phyloP scores from a whole-genome alignment of 2,329 filamentous ascomycete genomes.

The Ambrosiella xylebori region DNA sequence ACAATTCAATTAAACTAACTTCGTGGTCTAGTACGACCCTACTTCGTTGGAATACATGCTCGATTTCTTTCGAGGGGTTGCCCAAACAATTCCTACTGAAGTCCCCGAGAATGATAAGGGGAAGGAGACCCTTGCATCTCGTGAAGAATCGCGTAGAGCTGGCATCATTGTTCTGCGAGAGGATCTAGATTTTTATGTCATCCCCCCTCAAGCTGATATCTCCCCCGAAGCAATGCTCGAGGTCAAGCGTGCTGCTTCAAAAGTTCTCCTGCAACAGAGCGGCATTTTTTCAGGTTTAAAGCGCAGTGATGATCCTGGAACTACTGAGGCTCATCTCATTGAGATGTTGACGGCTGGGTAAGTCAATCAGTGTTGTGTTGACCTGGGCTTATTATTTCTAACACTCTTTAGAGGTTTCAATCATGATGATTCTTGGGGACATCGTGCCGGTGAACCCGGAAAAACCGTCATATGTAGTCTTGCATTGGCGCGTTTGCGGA shows the following conservation, averaged over 20 bases:
- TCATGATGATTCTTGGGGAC: constrained; percentile 87
- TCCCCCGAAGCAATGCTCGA: constrained; percentile 82
- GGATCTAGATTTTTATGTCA: constrained; percentile 93
- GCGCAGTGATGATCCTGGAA: constrained; percentile 88
- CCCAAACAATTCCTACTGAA: constrained; percentile 65
- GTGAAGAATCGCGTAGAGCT: constrained; percentile 70
- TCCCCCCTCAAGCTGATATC: constrained; percentile 73
- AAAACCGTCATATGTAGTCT: constrained; percentile 97
- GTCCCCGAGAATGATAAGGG: constrained; percentile 19
- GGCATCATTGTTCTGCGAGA: constrained; percentile 95
- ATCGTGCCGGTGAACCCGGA: constrained; percentile 91
- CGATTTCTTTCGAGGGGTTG: constrained; percentile 91
- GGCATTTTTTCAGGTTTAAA: constrained; percentile 93
- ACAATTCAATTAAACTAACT: neutral
- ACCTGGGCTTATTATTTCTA: neutral
- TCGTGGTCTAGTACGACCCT: constrained; percentile 65
- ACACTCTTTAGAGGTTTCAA: constrained; percentile 62
- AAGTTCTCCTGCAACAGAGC: constrained; percentile 70
- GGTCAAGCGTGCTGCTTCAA: constrained; percentile 81
- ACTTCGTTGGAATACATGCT: constrained; percentile 97
- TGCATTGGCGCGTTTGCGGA: constrained; percentile 78
- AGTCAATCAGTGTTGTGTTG: constrained; percentile 20
- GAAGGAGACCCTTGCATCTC: constrained; percentile 53
- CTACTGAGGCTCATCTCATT: constrained; percentile 93
- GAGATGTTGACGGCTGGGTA: constrained; percentile 98